Evolutionary conservation across 306 rosid species (phyloP), one percentile per base, ranked within the genome.

Genomic region (Cucumis sativus): DNA sequence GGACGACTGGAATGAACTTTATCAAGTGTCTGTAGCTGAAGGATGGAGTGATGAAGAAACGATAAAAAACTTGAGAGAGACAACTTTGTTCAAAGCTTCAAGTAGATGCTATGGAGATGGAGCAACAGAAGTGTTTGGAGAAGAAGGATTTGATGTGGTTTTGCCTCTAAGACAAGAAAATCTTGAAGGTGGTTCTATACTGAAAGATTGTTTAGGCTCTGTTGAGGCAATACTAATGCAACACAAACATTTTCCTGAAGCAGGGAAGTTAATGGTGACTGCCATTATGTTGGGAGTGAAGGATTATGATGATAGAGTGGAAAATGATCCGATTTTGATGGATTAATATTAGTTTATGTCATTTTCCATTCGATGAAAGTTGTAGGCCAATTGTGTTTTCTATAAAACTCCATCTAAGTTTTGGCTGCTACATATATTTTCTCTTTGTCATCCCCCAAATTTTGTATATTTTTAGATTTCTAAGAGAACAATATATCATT

Each of bases 21-120:
- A 86, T 74, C 89, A 89, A 83, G 80, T 86, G 20, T 90, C 81
- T 25, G 40, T n/a, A 4, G 83, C 82, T 12, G 92, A 88, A 85
- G 98, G 98, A 47, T 92, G 98, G 98, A 83, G 91, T 25, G 98
- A 95, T 2, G 91, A 88, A 79, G 96, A 90, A 82, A 90, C 86
- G 17, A 59, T 83, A 81, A 91, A 82, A 78, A 89, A 87, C 74
- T 83, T 90, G 79, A 88, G 80, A 74, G 83, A 81, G 47, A 90
- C 96, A 0, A 61, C 79, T 37, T 89, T 92, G 73, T 92, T 90
- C 80, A 89, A 78, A 88, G 97, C 92, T 77, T 95, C 98, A 75
- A 84, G 71, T 77, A 86, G 91, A 82, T 95, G 97, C 74, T 90
- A 95, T 55, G 93, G 97, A 81, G 86, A 89, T 41, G 67, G 39